These are phyloP conservation scores for Zymoseptoria brevis DNA, from an alignment of 2,329 filamentous ascomycete genomes.

Conservation along the genomic window DNA sequence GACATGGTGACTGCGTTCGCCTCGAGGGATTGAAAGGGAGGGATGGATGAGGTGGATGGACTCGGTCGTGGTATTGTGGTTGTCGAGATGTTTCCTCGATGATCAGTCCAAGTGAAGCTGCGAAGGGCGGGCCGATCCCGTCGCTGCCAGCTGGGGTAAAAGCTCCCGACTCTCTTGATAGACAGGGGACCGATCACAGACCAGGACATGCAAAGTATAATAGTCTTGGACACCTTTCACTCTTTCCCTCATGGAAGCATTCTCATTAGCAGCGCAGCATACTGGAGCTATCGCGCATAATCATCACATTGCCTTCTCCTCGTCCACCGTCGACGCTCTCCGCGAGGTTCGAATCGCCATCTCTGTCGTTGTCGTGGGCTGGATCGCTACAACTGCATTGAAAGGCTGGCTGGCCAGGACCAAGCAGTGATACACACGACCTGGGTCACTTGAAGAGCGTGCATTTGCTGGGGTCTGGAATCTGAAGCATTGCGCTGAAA, in stretches of 20 bases:
- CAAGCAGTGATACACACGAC: background rate
- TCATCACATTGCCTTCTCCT: slow-evolving; percentile 45
- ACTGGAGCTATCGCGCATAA: slow-evolving; percentile 34
- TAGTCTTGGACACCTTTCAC: background rate
- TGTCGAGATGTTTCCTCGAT: background rate
- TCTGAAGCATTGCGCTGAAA: background rate
- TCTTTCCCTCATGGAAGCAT: slow-evolving; percentile 25
- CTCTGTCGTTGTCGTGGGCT: slow-evolving; percentile 38
- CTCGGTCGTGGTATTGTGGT: background rate
- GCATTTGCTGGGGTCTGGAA: background rate
- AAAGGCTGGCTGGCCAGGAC: slow-evolving; percentile 15
- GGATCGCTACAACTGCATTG: slow-evolving; percentile 24
- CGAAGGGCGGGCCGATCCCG: background rate
- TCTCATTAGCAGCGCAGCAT: slow-evolving; percentile 27
- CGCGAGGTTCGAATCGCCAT: slow-evolving; percentile 46
- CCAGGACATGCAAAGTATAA: background rate
- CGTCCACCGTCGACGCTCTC: slow-evolving; percentile 41
- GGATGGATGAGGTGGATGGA: background rate
- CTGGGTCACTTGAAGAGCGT: background rate
- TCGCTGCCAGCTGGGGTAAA: no score
- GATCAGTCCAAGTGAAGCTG: background rate
- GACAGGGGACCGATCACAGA: background rate
- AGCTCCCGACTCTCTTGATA: background rate
- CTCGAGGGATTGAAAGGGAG: slow-evolving; percentile 1
- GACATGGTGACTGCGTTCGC: slow-evolving; percentile 21